Conservation (phyloP, 2,329 filamentous ascomycete genomes). For the Chaetomium strumarium region DNA sequence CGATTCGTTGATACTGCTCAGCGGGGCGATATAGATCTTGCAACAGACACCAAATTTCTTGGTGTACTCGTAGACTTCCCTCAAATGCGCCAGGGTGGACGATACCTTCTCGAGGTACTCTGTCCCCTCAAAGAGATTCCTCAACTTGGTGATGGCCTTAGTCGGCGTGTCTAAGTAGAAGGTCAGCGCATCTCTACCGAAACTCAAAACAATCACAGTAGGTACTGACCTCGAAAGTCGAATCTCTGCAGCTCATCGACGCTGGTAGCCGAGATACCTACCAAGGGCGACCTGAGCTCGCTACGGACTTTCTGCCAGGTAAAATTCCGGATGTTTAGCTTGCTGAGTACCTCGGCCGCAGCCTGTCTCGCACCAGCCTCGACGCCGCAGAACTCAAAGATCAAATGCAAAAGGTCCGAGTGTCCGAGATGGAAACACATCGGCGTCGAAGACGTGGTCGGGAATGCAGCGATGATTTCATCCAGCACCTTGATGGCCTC, state of each 20-base stretch:
- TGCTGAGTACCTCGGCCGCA: constrained; percentile 79
- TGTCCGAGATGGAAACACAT: constrained; percentile 93
- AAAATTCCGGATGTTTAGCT: constrained; percentile 73
- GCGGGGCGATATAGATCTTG: constrained; percentile 77
- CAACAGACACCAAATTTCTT: constrained; percentile 68
- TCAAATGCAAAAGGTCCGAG: constrained; percentile 73
- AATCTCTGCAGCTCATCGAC: constrained; percentile 86
- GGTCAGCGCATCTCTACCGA: constrained; percentile 14
- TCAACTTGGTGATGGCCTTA: constrained; percentile 53
- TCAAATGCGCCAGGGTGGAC: constrained; percentile 71
- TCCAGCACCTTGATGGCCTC: constrained; percentile 93
- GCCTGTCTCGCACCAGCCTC: constrained; percentile 59
- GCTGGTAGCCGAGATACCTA: constrained; percentile 81
- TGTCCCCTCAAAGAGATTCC: constrained; percentile 54
- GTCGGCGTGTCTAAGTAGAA: constrained; percentile 43
- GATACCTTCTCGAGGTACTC: constrained; percentile 70
- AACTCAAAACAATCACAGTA: not conserved
- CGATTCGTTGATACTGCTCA: constrained; percentile 83
- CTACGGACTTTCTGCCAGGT: constrained; percentile 79
- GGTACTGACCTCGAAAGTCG: constrained; percentile 68
- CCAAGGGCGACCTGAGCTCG: constrained; percentile 72
- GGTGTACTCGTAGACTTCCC: constrained; percentile 69
- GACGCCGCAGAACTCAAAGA: constrained; percentile 88
- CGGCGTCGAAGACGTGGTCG: constrained; percentile 60
- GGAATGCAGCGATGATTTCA: constrained; percentile 78